Base-by-base conservation (phyloP, 768 basidiomycete species). In the Asterophora parasitica region DNA sequence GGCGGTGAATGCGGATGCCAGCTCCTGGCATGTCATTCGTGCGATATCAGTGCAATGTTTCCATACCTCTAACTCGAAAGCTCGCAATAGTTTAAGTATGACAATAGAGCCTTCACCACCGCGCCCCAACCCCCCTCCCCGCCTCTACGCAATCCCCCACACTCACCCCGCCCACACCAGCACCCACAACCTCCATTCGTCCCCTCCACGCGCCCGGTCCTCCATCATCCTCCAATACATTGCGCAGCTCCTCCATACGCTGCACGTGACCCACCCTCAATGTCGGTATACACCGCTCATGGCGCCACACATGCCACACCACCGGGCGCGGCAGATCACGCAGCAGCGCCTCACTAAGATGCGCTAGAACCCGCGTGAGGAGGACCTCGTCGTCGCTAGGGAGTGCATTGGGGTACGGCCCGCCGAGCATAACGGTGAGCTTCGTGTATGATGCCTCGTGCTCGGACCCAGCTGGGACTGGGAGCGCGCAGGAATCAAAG, bases 361-460 rank as follows among this genome's bases (percentile, higher is more conserved):
- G 61, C 46, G 42, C 56, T 44, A 74, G 61, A 20, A 75, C 57
- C 8, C 58, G 52, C 8, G 54, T 46, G 7, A 57, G 17, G 51
- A 55, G 60, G 52, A 27, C 23, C 16, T 42, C 47, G 11, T 48
- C 47, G 23, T 42, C 36, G 49, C 62, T 59, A 44, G 70, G 41
- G 49, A 58, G 48, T 63, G 42, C 57, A 58, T 49, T 59, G 52
- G 20, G 44, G 61, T 90, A 82, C 1, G 91, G 86, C 0, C 92
- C 92, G 15, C 93, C 92, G 17, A 92, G 67, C 91, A 99, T 94
- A 36, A 92, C 77, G 0, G 94, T 93, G 55, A 94, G 61, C 62
- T 95, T 96, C 20, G 85, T 83, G 51, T 84, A 70, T 13, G 67
- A 44, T 9, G 47, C 27, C 8, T 65, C 58, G 2, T 31, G 11